Percentiles rank a stretch among this genome's conserved stretches.
phyloP scores from a whole-genome alignment of 768 basidiomycete species.

The Lactarius psammicola region DNA sequence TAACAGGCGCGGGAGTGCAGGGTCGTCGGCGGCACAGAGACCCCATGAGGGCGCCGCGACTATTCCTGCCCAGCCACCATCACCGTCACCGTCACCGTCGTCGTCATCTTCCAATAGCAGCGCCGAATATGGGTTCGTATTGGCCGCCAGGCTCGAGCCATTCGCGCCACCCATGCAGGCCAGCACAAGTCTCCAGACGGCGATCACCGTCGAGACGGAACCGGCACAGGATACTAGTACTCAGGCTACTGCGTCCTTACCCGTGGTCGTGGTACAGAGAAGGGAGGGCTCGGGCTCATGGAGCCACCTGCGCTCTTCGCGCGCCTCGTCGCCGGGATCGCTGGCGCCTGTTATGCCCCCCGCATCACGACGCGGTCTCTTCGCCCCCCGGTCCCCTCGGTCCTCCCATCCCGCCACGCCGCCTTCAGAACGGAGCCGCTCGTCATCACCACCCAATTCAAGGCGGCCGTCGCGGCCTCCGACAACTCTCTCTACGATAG shows the following conservation, averaged over 20 bases:
- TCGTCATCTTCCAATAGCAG: not conserved
- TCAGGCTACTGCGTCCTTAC: not conserved
- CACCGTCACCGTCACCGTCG: not conserved
- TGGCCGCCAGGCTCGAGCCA: not conserved
- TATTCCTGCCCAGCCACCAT: not conserved
- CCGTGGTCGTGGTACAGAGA: not conserved
- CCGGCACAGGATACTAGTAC: not conserved
- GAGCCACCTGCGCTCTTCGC: not conserved
- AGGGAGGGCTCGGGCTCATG: not conserved
- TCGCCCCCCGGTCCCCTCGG: no score
- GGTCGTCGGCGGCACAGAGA: not conserved
- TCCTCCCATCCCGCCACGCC: not conserved
- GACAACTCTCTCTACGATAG: not conserved
- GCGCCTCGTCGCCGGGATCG: not conserved
- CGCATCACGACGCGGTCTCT: not conserved
- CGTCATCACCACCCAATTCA: not conserved
- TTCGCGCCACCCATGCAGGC: constrained; percentile 5
- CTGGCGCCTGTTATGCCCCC: not conserved
- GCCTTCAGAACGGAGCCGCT: not conserved
- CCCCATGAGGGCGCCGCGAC: not conserved
- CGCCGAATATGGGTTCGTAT: not conserved
- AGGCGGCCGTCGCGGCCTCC: not conserved
- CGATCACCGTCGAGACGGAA: not conserved
- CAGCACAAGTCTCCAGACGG: not conserved
- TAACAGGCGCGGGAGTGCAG: not conserved